Base-by-base conservation (phyloP, 2,329 filamentous ascomycete species). In the Pestalotiopsis sp. region DNA sequence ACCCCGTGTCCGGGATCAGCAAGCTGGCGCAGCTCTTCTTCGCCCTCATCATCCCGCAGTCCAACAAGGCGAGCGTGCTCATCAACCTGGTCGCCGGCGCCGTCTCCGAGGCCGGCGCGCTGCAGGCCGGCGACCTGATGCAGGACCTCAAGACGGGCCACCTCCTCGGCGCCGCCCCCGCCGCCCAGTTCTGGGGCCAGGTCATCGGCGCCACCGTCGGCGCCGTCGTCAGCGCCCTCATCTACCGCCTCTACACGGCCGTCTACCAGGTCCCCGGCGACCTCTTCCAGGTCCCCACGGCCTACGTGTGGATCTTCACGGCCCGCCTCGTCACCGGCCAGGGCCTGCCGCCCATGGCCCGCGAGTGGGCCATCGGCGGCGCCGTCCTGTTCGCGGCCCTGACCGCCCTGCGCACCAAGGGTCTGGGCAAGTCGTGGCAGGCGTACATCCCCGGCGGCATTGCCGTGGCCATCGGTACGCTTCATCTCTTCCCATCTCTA, bases 141-240 rank as follows among this genome's bases (percentile, higher is more conserved):
- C 96, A 99, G 78, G 96, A 99, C 78, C 87, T 99, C 38, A 99
- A 99, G 80, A 98, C 96, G 0, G 96, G 96, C 0, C 95, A 99
- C 79, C 83, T 99, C 0, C 87, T 99, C 0, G 95, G 95, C 12
- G 96, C 96, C 0, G 93, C 94, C 3, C 96, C 96, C 0, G 96
- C 93, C 74, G 96, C 96, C 0, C 96, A 99, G 76, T 99, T 99
- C 78, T 98, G 93, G 86, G 96, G 96, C 0, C 96, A 99, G 78
- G 89, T 98, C 23, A 95, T 99, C 66, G 96, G 96, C 4, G 93
- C 92, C 45, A 91, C 93, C 0, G 90, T 93, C 2, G 96, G 96
- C 1, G 95, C 96, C 0, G 86, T 98, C 12, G 87, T 97, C 5
- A 95, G 92, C 69, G 94, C 95, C 0, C 87, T 92, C 3, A 92